Conservation (phyloP, 2,329 filamentous ascomycete species). For the Acarospora socialis region DNA sequence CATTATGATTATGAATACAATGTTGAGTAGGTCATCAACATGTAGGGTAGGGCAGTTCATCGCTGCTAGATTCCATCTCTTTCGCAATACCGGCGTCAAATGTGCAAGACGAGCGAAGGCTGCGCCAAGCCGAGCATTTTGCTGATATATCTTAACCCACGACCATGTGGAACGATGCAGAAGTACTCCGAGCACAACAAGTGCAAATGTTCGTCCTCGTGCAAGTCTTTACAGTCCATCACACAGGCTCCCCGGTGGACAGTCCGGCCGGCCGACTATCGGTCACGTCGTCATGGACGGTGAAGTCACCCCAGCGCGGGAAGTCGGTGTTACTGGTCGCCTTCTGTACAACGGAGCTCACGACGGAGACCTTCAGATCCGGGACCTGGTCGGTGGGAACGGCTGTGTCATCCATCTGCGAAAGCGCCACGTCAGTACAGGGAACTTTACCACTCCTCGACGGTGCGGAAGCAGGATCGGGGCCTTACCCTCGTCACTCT, state of each 20-base stretch:
- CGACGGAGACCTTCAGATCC: constrained; percentile 27
- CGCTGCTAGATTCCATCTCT: too few relatives aligned
- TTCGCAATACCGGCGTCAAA: too few relatives aligned
- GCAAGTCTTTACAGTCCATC: too few relatives aligned
- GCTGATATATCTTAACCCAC: too few relatives aligned
- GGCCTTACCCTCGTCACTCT: constrained; percentile 14
- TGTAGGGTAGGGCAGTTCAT: too few relatives aligned
- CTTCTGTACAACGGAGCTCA: constrained; percentile 25
- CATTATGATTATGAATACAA: too few relatives aligned
- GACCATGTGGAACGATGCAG: too few relatives aligned
- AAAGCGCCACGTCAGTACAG: background rate
- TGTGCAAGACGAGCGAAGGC: too few relatives aligned
- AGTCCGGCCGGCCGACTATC: constrained; percentile 15
- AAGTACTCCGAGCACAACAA: too few relatives aligned
- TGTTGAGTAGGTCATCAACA: too few relatives aligned
- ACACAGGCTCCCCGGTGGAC: constrained; percentile 4
- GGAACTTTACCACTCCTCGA: constrained; percentile 13
- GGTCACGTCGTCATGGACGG: constrained; percentile 16
- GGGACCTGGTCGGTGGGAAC: constrained; percentile 21
- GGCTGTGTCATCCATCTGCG: constrained; percentile 23
- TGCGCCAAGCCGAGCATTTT: too few relatives aligned
- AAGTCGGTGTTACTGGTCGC: constrained; percentile 22
- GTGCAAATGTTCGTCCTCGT: too few relatives aligned
- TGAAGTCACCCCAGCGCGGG: constrained; percentile 24
- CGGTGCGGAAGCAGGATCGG: background rate